Percentiles rank a stretch among this genome's conserved stretches.
Evolutionary conservation across 2,329 filamentous ascomycete genomes (phyloP).

Genomic region (Colletotrichum incanum): DNA sequence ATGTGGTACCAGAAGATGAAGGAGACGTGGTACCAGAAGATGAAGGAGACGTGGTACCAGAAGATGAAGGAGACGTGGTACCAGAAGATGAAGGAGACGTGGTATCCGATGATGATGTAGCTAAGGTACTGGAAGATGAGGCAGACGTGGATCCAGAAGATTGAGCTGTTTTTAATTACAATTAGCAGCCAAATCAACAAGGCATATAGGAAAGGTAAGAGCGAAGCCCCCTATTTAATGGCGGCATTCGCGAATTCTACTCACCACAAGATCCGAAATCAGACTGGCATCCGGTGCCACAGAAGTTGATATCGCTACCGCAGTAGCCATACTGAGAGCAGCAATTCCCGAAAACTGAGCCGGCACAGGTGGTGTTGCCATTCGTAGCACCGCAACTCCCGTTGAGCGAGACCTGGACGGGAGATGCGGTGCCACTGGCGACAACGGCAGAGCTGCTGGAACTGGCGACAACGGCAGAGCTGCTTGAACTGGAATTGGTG

Average conservation of each 20-base stretch:
- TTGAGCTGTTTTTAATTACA: background rate
- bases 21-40: background rate
- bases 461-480: background rate
- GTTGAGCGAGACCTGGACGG: background rate
- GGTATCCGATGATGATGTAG: background rate
- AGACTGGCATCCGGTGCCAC: conserved; percentile 42
- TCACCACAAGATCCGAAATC: conserved; percentile 32
- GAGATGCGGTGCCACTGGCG: background rate
- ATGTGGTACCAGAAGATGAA: background rate
- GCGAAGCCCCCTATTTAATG: background rate
- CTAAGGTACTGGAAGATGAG: background rate
- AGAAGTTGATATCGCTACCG: conserved; percentile 36
- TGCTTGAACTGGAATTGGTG: no score
- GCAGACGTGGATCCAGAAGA: background rate
- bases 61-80: background rate
- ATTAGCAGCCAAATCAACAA: background rate
- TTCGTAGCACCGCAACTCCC: conserved; percentile 16
- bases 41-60: background rate
- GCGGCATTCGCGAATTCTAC: background rate
- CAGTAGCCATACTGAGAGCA: conserved; percentile 45
- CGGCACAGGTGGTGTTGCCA: conserved; percentile 19
- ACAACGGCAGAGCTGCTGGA: no score
- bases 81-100: background rate
- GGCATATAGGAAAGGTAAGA: background rate
- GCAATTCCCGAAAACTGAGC: conserved; percentile 39